These are phyloP conservation scores for Bipolaris victoriae DNA, from an alignment of 2,329 filamentous ascomycete species.

Conservation along the genomic window DNA sequence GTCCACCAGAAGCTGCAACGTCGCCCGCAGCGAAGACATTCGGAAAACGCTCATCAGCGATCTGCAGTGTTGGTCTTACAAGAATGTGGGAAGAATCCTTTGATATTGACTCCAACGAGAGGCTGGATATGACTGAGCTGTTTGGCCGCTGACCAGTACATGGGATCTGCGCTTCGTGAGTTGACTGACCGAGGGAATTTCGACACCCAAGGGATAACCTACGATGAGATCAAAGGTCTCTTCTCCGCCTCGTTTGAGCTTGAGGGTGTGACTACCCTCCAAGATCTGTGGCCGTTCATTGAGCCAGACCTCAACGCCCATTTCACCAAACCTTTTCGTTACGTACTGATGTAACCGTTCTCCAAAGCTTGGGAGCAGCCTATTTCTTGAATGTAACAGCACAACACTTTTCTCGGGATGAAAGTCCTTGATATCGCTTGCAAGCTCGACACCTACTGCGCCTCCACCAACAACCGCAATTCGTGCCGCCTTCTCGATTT, in stretches of 20 bases:
- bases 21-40: slow-evolving; percentile 70
- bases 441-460: slow-evolving; percentile 67
- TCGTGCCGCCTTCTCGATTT: slow-evolving; percentile 55
- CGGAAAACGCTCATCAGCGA: slow-evolving; percentile 53
- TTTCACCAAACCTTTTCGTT: slow-evolving; percentile 51
- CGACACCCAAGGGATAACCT: not conserved
- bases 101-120: slow-evolving; percentile 54
- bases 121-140: slow-evolving; percentile 55
- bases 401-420: slow-evolving; percentile 64
- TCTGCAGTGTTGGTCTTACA: slow-evolving; percentile 64
- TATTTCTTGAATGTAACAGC: slow-evolving; percentile 63
- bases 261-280: slow-evolving; percentile 2
- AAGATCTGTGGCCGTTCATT: slow-evolving; percentile 54
- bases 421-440: slow-evolving; percentile 62
- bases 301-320: slow-evolving; percentile 59
- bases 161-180: slow-evolving; percentile 57
- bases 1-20: slow-evolving; percentile 61
- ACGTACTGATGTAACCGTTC: slow-evolving; percentile 48
- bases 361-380: slow-evolving; percentile 61
- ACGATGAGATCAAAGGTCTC: not conserved
- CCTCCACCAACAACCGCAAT: slow-evolving; percentile 61
- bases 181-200: not conserved
- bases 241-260: not conserved
- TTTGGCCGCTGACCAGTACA: slow-evolving; percentile 63
- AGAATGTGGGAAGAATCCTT: slow-evolving; percentile 54